phyloP scores from a whole-genome alignment of 2,329 filamentous ascomycete genomes.

The Botrytis cinerea region DNA sequence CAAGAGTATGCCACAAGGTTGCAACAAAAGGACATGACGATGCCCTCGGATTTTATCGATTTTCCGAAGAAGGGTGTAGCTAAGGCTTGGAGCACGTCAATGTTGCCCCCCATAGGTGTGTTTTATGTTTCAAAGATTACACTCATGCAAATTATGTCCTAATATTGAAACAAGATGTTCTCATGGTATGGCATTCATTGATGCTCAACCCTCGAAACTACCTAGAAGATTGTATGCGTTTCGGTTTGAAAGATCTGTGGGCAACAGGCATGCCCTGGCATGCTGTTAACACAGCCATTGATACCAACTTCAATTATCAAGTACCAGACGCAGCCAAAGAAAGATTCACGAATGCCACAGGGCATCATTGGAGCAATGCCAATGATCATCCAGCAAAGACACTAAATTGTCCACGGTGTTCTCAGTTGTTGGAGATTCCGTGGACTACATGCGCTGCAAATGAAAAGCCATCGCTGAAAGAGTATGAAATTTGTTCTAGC shows the following conservation, averaged over 20 bases:
- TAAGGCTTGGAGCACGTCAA: constrained; percentile 41
- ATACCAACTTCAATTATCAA: constrained; percentile 59
- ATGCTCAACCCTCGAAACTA: constrained; percentile 76
- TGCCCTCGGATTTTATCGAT: constrained; percentile 2
- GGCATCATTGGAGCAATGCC: constrained; percentile 60
- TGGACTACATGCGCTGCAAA: constrained; percentile 59
- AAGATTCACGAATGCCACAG: constrained; percentile 52
- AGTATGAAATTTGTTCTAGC: constrained; percentile 33
- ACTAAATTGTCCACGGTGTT: constrained; percentile 59
- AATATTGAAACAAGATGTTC: constrained; percentile 54
- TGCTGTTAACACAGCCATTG: constrained; percentile 57
- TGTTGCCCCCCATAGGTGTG: constrained; percentile 58
- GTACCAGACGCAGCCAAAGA: constrained; percentile 48
- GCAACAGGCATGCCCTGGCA: constrained; percentile 66
- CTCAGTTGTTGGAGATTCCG: constrained; percentile 46
- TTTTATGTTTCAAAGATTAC: background rate
- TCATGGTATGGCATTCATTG: constrained; percentile 80
- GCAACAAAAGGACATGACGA: constrained; percentile 32
- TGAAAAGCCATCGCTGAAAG: constrained; percentile 43
- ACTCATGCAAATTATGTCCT: background rate
- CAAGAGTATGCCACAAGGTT: constrained; percentile 32
- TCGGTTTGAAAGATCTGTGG: constrained; percentile 59
- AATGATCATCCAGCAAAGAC: constrained; percentile 52
- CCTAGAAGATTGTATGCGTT: constrained; percentile 70
- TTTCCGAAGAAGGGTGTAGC: constrained; percentile 25